Conservation (phyloP, 257 asterid genomes). For the Plantago ovata region DNA sequence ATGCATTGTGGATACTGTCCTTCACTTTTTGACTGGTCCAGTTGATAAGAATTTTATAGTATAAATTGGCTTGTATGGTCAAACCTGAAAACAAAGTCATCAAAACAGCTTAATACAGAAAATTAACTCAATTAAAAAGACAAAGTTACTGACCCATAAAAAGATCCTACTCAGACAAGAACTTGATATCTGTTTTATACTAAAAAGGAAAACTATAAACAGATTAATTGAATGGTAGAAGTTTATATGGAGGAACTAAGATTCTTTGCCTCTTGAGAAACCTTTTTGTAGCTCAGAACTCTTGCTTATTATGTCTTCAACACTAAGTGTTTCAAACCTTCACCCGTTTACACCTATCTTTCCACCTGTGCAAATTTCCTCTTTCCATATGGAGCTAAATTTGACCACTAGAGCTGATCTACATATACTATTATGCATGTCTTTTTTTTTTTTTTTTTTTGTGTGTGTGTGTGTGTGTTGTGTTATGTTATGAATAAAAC, state of each 20-base stretch:
- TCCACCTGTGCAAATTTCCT: not conserved
- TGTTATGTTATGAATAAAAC: too few relatives aligned
- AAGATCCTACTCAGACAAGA: not conserved
- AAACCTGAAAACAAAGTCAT: slow-evolving; percentile 52
- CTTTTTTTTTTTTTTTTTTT: too few relatives aligned
- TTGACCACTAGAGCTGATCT: too few relatives aligned
- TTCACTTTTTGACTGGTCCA: slow-evolving; percentile 99
- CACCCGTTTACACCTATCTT: not conserved
- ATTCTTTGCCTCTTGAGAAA: not conserved
- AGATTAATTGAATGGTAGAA: not conserved
- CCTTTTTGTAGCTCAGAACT: not conserved
- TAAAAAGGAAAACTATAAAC: not conserved
- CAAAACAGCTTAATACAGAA: slow-evolving; percentile 6
- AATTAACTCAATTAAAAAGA: slow-evolving; percentile 1
- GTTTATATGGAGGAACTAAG: not conserved
- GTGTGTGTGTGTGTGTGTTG: too few relatives aligned
- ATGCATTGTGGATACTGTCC: slow-evolving; percentile 73
- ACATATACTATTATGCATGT: too few relatives aligned
- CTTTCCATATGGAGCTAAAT: too few relatives aligned
- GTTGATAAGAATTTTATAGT: slow-evolving; percentile 71
- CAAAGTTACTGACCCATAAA: not conserved
- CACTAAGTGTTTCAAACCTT: not conserved
- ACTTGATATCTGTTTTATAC: slow-evolving; percentile 3
- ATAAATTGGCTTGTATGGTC: slow-evolving; percentile 85
- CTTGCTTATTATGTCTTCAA: not conserved